Base-by-base conservation (phyloP, 2,329 filamentous ascomycete genomes). In the Orbilia quercus region DNA sequence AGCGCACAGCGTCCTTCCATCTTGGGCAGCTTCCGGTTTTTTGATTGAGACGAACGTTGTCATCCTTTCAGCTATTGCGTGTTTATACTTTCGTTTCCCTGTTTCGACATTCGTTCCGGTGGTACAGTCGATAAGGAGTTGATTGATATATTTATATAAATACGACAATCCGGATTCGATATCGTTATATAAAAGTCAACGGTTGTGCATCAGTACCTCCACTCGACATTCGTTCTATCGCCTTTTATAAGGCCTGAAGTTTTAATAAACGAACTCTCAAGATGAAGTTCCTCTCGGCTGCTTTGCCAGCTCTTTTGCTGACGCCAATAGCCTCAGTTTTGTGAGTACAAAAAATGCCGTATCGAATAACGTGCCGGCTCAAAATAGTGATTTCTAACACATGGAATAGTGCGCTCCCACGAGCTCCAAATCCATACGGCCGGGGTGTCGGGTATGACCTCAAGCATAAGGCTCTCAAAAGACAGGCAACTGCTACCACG, bases 281-380 rank as follows among this genome's bases (percentile, higher is more conserved):
- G 18, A 72, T 72, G 67, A 72, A 44, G 48, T 16, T 72, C 40
- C 45, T 65, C 23, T 34, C 53, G n/a, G 51, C 47, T 22, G 55
- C 42, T n/a, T 28, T 72, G 22, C 59, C 67, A 25, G 67, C 67
- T 18, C 51, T 72, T 18, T 58, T 72, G 59, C 67, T 72, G 67
- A 38, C 28, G 28, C 67, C 58, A 59, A 31, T 59, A 14, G 59
- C 45, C 12, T 72, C 67, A 36, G 59, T 51, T 28, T 44, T 53
- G 59, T 71, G 16, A 64, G 66, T 64, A 36, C 31, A 6, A 25
- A 31, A 11, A n/a, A 40, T 54, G 7, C 2, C 25, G 12, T 31
- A 9, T 28, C n/a, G 23, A 12, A 6, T 34, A 12, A 12, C 31
- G 31, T n/a, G 25, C 4, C 4, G 7, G 2, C 48, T 18, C 34